Evolutionary conservation across 2,329 filamentous ascomycete species (phyloP).

Genomic region (Claviceps maximensis): DNA sequence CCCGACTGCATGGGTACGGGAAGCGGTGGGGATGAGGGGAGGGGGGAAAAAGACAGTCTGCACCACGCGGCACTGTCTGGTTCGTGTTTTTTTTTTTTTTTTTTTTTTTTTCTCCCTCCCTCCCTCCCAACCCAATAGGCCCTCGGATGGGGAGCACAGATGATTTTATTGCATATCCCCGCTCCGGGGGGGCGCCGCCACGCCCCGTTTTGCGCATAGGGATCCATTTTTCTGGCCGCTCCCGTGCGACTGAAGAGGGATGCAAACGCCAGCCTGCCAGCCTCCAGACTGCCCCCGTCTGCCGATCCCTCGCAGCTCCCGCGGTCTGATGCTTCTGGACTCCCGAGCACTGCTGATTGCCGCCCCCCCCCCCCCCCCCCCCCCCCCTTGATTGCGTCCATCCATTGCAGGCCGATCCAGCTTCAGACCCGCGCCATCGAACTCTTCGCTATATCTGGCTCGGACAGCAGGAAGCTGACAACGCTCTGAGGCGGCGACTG

Average conservation of each 20-base stretch:
- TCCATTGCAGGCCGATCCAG: neutral
- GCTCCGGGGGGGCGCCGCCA: neutral
- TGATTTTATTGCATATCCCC: slow-evolving; percentile 2
- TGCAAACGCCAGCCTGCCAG: neutral
- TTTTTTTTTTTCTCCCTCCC: too few relatives aligned
- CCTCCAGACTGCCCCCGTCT: too few relatives aligned
- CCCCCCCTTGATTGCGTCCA: too few relatives aligned
- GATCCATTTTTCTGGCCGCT: neutral
- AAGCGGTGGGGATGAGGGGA: neutral
- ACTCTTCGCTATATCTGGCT: neutral
- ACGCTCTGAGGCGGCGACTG: too few relatives aligned
- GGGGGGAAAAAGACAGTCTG: too few relatives aligned
- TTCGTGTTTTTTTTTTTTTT: too few relatives aligned
- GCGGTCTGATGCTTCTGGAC: neutral
- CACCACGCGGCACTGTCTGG: neutral
- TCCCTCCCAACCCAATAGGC: neutral
- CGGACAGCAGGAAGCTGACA: neutral
- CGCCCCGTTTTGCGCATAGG: neutral
- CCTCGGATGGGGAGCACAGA: neutral
- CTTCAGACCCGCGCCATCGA: slow-evolving; percentile 1
- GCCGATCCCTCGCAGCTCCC: slow-evolving; percentile 6
- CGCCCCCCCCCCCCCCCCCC: neutral
- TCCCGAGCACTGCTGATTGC: neutral
- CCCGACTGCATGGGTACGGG: neutral
- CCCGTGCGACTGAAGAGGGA: slow-evolving; percentile 8